Evolutionary conservation across 495 filamentous ascomycete species (phyloP).

Genomic region (Pyrenopolyporus hunteri): DNA sequence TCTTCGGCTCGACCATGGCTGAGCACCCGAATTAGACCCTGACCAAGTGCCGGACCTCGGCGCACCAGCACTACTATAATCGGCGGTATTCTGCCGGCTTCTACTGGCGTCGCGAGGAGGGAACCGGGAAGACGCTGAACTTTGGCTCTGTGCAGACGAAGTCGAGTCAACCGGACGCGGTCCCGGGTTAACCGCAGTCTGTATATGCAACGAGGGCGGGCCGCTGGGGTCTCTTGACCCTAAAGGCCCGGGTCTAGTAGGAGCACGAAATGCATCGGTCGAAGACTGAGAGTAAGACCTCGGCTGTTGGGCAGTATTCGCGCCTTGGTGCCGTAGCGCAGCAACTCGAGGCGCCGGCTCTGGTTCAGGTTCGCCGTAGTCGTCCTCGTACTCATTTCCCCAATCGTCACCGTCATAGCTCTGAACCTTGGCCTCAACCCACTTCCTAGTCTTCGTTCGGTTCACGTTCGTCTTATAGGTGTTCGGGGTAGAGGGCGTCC

Average conservation of each 20-base stretch:
- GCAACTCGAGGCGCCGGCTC: slow-evolving; percentile 40
- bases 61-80: slow-evolving; percentile 30
- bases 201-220: slow-evolving; percentile 33
- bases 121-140: slow-evolving; percentile 46
- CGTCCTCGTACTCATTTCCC: slow-evolving; percentile 83
- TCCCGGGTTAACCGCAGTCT: slow-evolving; percentile 20
- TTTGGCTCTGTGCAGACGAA: slow-evolving; percentile 31
- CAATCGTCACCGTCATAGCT: slow-evolving; percentile 95
- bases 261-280: neutral
- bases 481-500: slow-evolving; percentile 41
- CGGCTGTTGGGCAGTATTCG: slow-evolving; percentile 19
- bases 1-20: slow-evolving; percentile 40
- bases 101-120: slow-evolving; percentile 68
- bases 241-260: slow-evolving; percentile 6
- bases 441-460: slow-evolving; percentile 90
- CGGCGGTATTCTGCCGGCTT: slow-evolving; percentile 49
- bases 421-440: slow-evolving; percentile 87
- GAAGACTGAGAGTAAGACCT: slow-evolving; percentile 36
- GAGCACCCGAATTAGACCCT: slow-evolving; percentile 28
- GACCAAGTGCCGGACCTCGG: no score
- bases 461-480: slow-evolving; percentile 77
- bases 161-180: neutral
- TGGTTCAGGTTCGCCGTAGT: slow-evolving; percentile 65
- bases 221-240: slow-evolving; percentile 18
- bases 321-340: slow-evolving; percentile 28